Evolutionary conservation across 108 stramenopile species (phyloP).

Genomic region (Seminavis robusta): DNA sequence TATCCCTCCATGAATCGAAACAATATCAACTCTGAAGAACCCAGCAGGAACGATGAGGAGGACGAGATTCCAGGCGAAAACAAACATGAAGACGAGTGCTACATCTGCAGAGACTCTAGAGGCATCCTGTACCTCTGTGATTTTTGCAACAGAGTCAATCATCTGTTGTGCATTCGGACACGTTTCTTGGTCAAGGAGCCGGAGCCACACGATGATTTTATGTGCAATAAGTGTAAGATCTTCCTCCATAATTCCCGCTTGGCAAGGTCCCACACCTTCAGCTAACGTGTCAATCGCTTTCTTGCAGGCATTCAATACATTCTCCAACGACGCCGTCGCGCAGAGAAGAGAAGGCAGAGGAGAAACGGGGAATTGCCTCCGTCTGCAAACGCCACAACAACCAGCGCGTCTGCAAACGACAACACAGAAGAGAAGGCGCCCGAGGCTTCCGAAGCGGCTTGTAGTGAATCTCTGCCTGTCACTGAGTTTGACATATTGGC

Average conservation of each 20-base stretch:
- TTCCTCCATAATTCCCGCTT: no score
- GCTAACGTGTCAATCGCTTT: no score
- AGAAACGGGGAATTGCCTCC: slow-evolving; percentile 50
- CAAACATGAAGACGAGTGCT: slow-evolving; percentile 33
- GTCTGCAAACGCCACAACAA: no score
- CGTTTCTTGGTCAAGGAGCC: slow-evolving; percentile 50
- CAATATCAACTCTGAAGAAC: no score
- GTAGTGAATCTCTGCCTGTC: no score
- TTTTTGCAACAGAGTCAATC: slow-evolving; percentile 63
- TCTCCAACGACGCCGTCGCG: slow-evolving; percentile 48
- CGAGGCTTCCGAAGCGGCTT: no score
- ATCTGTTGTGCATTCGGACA: slow-evolving; percentile 56
- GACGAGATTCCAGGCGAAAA: slow-evolving; percentile 5
- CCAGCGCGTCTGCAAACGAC: not conserved
- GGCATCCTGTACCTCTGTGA: slow-evolving; percentile 46
- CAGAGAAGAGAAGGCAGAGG: slow-evolving; percentile 61
- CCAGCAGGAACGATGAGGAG: no score
- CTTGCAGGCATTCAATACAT: slow-evolving; percentile 35
- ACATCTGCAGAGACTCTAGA: slow-evolving; percentile 39
- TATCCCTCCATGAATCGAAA: slow-evolving; percentile 75
- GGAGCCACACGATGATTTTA: slow-evolving; percentile 69
- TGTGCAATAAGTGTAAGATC: slow-evolving; percentile 81
- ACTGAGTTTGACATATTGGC: no score
- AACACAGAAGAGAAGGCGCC: no score
- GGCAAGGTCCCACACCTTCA: no score